These are phyloP conservation scores for Petasospora rhodanensis DNA, from an alignment of 1,139 yeast genomes.

Conservation along the genomic window DNA sequence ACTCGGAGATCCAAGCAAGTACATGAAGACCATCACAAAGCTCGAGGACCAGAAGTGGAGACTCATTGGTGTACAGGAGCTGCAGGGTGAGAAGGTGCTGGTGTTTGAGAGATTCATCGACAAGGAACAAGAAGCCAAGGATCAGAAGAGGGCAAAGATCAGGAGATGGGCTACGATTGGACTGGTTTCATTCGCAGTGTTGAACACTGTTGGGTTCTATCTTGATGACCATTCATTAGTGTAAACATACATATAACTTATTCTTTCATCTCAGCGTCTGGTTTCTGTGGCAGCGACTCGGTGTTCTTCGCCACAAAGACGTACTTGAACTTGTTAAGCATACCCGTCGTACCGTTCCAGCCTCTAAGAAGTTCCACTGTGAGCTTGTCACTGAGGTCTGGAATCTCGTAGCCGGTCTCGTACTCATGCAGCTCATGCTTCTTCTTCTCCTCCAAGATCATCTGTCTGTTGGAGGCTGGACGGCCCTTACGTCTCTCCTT, in stretches of 20 bases:
- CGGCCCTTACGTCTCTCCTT: slow-evolving; percentile 77
- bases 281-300: slow-evolving; percentile 12
- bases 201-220: slow-evolving; percentile 6
- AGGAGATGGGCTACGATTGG: background rate
- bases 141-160: background rate
- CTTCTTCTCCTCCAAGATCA: slow-evolving; percentile 54
- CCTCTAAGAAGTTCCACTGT: slow-evolving; percentile 56
- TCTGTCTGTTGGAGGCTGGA: slow-evolving; percentile 72
- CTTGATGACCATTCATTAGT: slow-evolving; percentile 3
- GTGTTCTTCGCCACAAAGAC: slow-evolving; percentile 28
- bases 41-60: slow-evolving; percentile 42
- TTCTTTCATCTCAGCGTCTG: slow-evolving; percentile 15
- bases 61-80: slow-evolving; percentile 39
- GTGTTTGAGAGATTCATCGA: slow-evolving; percentile 32
- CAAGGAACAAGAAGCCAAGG: slow-evolving; percentile 6
- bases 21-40: slow-evolving; percentile 31
- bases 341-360: slow-evolving; percentile 86
- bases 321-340: slow-evolving; percentile 57
- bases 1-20: slow-evolving; percentile 33
- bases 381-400: slow-evolving; percentile 60
- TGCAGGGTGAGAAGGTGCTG: slow-evolving; percentile 26
- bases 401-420: slow-evolving; percentile 66
- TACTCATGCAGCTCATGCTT: slow-evolving; percentile 60
- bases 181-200: background rate
- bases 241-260: background rate